Percentiles rank a stretch among this genome's conserved stretches.
Evolutionary conservation across 305 asterid species (phyloP).

Genomic region (Stenogyne calaminthoides): DNA sequence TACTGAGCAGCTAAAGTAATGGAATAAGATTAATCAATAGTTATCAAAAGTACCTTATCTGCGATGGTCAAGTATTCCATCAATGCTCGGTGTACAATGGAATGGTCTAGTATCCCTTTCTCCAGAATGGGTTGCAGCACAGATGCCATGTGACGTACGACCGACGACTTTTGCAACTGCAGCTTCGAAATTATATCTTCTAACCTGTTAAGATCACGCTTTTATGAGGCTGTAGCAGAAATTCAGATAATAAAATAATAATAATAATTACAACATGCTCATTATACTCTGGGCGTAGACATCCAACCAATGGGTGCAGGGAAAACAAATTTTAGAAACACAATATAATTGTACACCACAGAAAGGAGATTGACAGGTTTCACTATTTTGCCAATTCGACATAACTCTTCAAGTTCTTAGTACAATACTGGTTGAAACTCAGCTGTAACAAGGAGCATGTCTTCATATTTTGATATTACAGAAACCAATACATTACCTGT

Average conservation of each 20-base stretch:
- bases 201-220: conserved; percentile 48
- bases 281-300: not conserved
- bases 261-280: not conserved
- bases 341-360: not conserved
- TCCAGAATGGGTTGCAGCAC: conserved; percentile 89
- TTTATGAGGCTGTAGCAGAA: not conserved
- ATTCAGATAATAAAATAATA: not conserved
- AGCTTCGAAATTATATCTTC: conserved; percentile 81
- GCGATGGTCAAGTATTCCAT: conserved; percentile 79
- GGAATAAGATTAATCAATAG: conserved; percentile 1
- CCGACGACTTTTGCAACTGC: conserved; percentile 71
- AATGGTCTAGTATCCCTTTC: conserved; percentile 92
- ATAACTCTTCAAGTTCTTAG: not conserved
- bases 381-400: not conserved
- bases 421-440: conserved; percentile 12
- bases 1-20: not conserved
- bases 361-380: not conserved
- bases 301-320: conserved; percentile 3
- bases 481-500: conserved; percentile 46
- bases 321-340: conserved; percentile 5
- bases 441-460: not conserved
- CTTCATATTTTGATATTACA: conserved; percentile 2
- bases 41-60: conserved; percentile 57
- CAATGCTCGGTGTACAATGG: conserved; percentile 78
- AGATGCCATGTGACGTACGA: conserved; percentile 76